Evolutionary conservation across 2,329 filamentous ascomycete species (phyloP), one percentile per base, ranked within the genome.

Genomic region (Botrytis cinerea): DNA sequence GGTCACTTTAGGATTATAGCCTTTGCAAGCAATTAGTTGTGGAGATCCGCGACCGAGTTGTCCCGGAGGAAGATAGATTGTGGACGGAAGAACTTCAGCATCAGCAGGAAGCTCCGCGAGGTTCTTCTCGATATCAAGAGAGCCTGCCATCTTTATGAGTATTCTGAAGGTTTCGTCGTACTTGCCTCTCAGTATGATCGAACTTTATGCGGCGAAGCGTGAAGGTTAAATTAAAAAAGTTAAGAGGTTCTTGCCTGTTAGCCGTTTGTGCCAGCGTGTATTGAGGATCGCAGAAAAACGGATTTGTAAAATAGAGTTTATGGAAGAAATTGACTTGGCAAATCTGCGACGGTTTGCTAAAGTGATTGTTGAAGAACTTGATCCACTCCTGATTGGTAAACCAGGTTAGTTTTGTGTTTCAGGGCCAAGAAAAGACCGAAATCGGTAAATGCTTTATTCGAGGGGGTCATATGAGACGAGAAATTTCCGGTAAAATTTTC

Each of bases 381-480:
- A 57, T 3, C 25, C 48, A 68, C 48, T 45, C 40, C n/a, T 18
- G 7, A 28, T 32, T 18, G 18, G 25, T 18, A 57, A 4, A 57
- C 3, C 28, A 45, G 35, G n/a, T n/a, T 57, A 32, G 64, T 8
- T 28, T 68, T 68, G 48, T 16, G 35, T 57, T n/a, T 43, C 35
- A 16, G 38, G 18, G 57, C 10, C 38, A 68, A 10, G 10, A 40
- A 22, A 40, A 25, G 25, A 57, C 35, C 48, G 48, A 45, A 69
- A 69, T 25, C 38, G 66, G 48, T 10, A 43, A 45, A 43, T 1
- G 2, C 16, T 25, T 57, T 59, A 7, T 32, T 69, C 9, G 20
- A 59, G 10, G 25, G 28, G 66, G 16, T 69, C 38, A 57, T 38
- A 45, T 69, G 48, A 69, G 64, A 57, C 54, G 64, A 57, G 35